Conservation (phyloP, 1,139 yeast species). For the Torulaspora globosa region DNA sequence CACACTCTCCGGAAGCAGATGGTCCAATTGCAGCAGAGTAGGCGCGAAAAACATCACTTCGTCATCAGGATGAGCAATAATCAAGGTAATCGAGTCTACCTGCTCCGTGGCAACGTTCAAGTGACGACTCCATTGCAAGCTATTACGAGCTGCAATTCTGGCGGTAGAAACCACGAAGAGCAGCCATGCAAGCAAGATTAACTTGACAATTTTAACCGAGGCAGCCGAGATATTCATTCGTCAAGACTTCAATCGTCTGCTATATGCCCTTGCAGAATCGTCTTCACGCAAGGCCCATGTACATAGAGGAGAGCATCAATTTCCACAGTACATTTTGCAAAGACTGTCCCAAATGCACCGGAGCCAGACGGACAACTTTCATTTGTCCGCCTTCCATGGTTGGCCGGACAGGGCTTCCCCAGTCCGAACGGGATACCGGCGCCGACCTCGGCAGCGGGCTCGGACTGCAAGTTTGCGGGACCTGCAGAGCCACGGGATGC, state of each 20-base stretch:
- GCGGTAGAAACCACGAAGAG: slow-evolving; percentile 16
- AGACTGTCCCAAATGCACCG: background rate
- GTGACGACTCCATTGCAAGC: slow-evolving; percentile 5
- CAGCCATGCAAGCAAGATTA: slow-evolving; percentile 15
- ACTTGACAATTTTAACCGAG: slow-evolving; percentile 12
- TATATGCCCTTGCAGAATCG: background rate
- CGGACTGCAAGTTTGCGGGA: slow-evolving; percentile 1
- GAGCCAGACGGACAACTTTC: background rate
- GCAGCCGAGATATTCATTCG: slow-evolving; percentile 12
- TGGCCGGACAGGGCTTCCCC: background rate
- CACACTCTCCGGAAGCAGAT: slow-evolving; percentile 13
- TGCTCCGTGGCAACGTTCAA: slow-evolving; percentile 5
- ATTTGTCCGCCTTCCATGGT: too few species aligned
- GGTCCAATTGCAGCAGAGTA: slow-evolving; percentile 38
- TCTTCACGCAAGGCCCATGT: too few species aligned
- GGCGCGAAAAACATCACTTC: slow-evolving; percentile 98
- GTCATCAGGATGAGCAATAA: slow-evolving; percentile 97
- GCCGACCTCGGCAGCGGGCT: slow-evolving; percentile 4
- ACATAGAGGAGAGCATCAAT: too few species aligned
- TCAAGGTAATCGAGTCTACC: slow-evolving; percentile 40
- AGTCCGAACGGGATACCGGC: background rate
- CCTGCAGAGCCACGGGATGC: background rate
- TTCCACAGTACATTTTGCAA: too few species aligned
- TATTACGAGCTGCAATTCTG: slow-evolving; percentile 11
- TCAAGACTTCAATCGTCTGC: background rate